Evolutionary conservation across 148 eudicot genomes (phyloP), one percentile per base, ranked within the genome.

Genomic region (Heliosperma pusillum): DNA sequence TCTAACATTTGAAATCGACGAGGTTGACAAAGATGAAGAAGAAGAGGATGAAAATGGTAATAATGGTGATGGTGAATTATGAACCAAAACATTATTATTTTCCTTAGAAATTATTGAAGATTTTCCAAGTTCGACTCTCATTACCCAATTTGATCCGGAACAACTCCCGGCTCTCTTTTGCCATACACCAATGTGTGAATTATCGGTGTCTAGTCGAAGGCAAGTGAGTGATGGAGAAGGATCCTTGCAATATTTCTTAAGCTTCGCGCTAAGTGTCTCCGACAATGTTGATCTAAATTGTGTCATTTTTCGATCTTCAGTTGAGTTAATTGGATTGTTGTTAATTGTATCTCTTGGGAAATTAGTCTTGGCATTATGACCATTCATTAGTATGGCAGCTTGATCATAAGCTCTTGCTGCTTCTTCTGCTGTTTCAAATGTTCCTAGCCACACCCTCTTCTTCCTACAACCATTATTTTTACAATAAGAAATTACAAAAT

Each of bases 331-430:
- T 19, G 62, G 7, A 11, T 58, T 8, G 19, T 30, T 3, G 55
- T 78, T 44, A 42, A 71, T 69, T 5, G 50, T 50, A 24, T 70
- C 75, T 25, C 76, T 65, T 12, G 96, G 91, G n/a, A 93, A 93
- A 65, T 93, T 93, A 0, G 97, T 93, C 82, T 93, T 93, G 0
- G 97, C 97, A 59, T 81, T 89, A 21, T 84, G 97, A 10, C 98
- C 98, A 60, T 79, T 89, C 97, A 93, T 93, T 19, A 91, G 24
- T 33, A 93, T 86, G 33, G 97, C 91, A 5, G 98, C 98, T 85
- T 93, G 86, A 57, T 93, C 98, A 60, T 93, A 93, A 25, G 98
- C 98, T 64, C 83, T 75, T 6, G 98, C 98, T 17, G 98, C 98
- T 59, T 88, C 98, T 76, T 93, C 97, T 1, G 98, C 97, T 7